A percentile compares a stretch with the other conserved stretches of the same genome.
These are phyloP conservation scores for Rhytidhysteron rufulum DNA, from an alignment of 2,329 filamentous ascomycete genomes.

Conservation along the genomic window DNA sequence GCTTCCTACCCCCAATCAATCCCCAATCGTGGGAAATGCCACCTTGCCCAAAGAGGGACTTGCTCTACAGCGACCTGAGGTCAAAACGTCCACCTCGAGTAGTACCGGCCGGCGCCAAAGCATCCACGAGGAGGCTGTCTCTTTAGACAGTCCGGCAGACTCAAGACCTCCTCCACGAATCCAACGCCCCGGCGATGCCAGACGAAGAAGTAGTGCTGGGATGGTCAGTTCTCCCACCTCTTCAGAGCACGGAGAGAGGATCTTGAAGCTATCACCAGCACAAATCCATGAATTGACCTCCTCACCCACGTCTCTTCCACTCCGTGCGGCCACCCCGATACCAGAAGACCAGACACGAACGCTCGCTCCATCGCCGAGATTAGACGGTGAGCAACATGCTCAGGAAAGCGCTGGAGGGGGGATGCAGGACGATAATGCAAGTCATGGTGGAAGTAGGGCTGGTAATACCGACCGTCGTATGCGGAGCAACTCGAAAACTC, in stretches of 20 bases:
- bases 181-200: constrained; percentile 31
- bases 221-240: constrained; percentile 15
- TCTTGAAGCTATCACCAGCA: constrained; percentile 51
- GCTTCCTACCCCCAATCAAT: constrained; percentile 24
- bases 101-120: constrained; percentile 15
- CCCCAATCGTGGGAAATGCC: constrained; percentile 24
- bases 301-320: constrained; percentile 52
- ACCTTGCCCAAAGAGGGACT: constrained; percentile 7
- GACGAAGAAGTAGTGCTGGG: constrained; percentile 30
- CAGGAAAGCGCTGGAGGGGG: constrained; percentile 17
- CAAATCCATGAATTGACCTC: constrained; percentile 54
- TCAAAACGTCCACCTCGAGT: neutral
- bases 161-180: constrained; percentile 19
- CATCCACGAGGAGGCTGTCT: constrained; percentile 25
- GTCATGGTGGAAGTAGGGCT: constrained; percentile 8
- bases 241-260: constrained; percentile 28
- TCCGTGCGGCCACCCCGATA: constrained; percentile 41
- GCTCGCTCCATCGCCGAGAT: constrained; percentile 8
- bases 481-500: constrained; percentile 7
- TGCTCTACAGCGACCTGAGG: neutral
- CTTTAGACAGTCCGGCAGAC: constrained; percentile 29
- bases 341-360: constrained; percentile 25
- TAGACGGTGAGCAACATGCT: constrained; percentile 15
- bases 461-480: constrained; percentile 6
- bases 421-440: constrained; percentile 17